A percentile compares a stretch with the other conserved stretches of the same genome.
Evolutionary conservation across 2,329 filamentous ascomycete species (phyloP).

Genomic region (Diaporthe capsici): DNA sequence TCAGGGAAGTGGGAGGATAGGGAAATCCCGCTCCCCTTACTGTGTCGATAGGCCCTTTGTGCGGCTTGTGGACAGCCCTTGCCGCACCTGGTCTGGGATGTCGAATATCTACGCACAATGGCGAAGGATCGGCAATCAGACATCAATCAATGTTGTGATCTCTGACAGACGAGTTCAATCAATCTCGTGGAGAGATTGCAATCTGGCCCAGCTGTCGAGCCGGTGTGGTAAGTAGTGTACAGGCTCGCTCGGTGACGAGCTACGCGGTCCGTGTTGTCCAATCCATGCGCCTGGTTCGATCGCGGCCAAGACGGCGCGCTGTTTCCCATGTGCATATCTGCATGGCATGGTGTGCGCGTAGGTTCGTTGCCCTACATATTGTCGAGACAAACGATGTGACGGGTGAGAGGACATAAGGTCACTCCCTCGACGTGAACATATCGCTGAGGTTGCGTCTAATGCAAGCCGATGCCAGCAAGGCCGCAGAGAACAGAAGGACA

Average conservation of each 20-base stretch:
- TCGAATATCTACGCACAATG: neutral
- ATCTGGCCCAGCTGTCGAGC: neutral
- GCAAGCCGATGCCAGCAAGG: constrained; percentile 1
- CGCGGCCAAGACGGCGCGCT: constrained; percentile 19
- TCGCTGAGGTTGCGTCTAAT: constrained; percentile 16
- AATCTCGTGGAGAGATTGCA: neutral
- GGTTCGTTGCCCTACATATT: constrained; percentile 22
- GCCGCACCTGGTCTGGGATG: neutral
- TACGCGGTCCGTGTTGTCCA: neutral
- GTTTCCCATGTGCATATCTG: constrained; percentile 19
- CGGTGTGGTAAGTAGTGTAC: neutral
- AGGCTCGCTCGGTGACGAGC: constrained; percentile 16
- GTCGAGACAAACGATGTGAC: constrained; percentile 16
- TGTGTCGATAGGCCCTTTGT: neutral
- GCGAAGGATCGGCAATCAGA: neutral
- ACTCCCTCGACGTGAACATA: constrained; percentile 26
- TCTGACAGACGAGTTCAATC: neutral
- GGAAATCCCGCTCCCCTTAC: constrained; percentile 1
- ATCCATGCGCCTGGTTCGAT: constrained; percentile 14
- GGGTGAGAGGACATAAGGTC: neutral
- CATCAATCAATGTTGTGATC: neutral
- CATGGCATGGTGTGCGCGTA: constrained; percentile 18
- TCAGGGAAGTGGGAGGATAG: constrained; percentile 6
- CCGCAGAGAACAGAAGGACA: constrained; percentile 22
- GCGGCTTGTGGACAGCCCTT: constrained; percentile 1